Evolutionary conservation across 345 rosid species (phyloP).

Genomic region (Physaria fendleri): DNA sequence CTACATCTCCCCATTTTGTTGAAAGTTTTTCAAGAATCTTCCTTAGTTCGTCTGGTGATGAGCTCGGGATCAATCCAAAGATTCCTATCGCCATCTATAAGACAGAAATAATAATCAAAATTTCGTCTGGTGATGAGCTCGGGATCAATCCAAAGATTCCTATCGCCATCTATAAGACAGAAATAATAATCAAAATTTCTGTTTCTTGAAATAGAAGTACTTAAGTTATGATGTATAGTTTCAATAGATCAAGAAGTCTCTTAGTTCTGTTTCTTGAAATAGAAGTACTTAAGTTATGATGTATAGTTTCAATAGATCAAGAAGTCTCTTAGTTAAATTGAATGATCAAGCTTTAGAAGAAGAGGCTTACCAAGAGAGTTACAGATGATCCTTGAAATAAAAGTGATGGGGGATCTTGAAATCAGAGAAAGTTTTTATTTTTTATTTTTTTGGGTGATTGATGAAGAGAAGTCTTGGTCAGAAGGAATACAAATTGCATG

Average conservation of each 20-base stretch:
- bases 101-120: too few relatives aligned
- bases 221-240: not conserved
- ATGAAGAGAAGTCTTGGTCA: conserved; percentile 19
- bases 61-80: conserved; percentile 37
- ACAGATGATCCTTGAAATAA: not conserved
- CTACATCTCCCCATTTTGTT: conserved; percentile 54
- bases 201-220: not conserved
- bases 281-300: not conserved
- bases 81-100: conserved; percentile 45
- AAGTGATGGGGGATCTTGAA: not conserved
- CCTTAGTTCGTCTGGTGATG: conserved; percentile 55
- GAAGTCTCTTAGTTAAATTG: not conserved
- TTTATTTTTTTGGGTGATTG: not conserved
- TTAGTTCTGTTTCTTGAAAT: not conserved
- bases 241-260: conserved; percentile 6
- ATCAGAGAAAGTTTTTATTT: not conserved
- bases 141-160: conserved; percentile 42
- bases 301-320: not conserved
- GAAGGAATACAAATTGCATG: conserved; percentile 26
- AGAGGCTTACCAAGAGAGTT: conserved; percentile 15
- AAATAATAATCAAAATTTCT: not conserved
- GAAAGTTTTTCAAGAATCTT: conserved; percentile 42
- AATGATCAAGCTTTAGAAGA: conserved; percentile 9
- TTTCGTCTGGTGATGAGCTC: conserved; percentile 53
- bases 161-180: conserved; percentile 37